phyloP scores from a whole-genome alignment of 2,329 filamentous ascomycete genomes.

The Sclerotinia glacialis region DNA sequence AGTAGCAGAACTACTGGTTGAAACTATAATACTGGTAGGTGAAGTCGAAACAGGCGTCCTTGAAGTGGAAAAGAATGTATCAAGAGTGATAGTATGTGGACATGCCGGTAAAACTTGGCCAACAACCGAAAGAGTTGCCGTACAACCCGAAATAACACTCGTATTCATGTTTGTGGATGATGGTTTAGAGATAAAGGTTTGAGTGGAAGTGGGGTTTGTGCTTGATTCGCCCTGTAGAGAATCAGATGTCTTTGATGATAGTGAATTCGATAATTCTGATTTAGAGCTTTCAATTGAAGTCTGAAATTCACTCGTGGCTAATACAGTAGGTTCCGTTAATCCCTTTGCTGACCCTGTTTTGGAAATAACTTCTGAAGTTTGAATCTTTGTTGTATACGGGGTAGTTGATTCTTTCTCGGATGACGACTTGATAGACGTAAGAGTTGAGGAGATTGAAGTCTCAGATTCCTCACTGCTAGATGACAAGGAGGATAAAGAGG shows the following conservation, averaged over 20 bases:
- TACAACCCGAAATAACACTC: conserved; percentile 17
- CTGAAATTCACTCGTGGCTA: background rate
- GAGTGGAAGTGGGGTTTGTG: background rate
- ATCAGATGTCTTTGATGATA: background rate
- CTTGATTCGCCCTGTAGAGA: background rate
- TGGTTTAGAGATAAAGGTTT: background rate
- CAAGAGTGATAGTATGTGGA: conserved; percentile 16
- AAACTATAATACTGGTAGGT: background rate
- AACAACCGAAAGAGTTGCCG: conserved; percentile 14
- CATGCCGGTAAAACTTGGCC: conserved; percentile 16
- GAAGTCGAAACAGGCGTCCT: background rate
- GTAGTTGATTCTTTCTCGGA: background rate
- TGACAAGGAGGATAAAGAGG: background rate
- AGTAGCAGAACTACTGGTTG: background rate
- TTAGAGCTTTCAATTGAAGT: background rate
- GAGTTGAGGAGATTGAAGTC: background rate
- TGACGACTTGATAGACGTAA: background rate
- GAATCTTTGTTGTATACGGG: background rate
- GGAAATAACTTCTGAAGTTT: background rate
- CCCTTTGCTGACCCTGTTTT: background rate
- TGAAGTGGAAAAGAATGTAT: conserved; percentile 6
- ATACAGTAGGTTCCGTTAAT: background rate
- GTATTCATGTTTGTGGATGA: conserved; percentile 18
- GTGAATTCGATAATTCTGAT: background rate
- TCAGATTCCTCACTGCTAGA: background rate